Evolutionary conservation across 306 rosid genomes (phyloP), one percentile per base, ranked within the genome.

Genomic region (Prunus armeniaca): DNA sequence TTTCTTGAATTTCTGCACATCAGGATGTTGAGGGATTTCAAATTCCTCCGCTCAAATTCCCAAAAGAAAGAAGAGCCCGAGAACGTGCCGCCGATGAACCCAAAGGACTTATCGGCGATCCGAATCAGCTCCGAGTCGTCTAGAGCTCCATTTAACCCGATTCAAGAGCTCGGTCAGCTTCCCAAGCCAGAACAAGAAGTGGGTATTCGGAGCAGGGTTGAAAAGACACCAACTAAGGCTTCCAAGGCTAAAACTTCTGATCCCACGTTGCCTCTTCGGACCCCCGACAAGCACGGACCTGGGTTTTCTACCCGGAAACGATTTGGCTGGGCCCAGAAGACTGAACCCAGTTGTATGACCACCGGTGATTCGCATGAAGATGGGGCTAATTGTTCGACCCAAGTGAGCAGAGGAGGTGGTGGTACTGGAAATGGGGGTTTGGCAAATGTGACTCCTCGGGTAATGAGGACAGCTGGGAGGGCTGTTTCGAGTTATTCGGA

Each of bases 21-120:
- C 55, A 95, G 97, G 81, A 95, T 95, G 98, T 76, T 90, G 78
- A 88, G 91, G 85, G 98, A 95, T 74, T 89, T 77, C 75, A 95
- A 90, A 41, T 79, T 84, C 65, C 64, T 92, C 22, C 92, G 96
- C 45, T 90, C 91, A 78, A 86, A 79, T 77, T 74, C 89, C 2
- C 81, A 73, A 19, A 90, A 88, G 84, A 71, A 64, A 20, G 98
- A 90, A 50, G 98, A 95, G 82, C 25, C 74, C 0, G 98, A 95
- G 87, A 95, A 95, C 74, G 79, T 89, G 19, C 88, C 89, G 19
- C 88, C 88, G 0, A 79, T 77, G 8, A 85, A 84, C 77, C 91
- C 87, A 1, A 78, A 50, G 41, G 91, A 95, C 83, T 79, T 78
- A 1, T 15, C 43, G 11, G 19, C 47, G 22, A 72, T 32, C 84